Evolutionary conservation across 345 rosid species (phyloP), one percentile per base, ranked within the genome.

Genomic region (Eucalyptus marginata): DNA sequence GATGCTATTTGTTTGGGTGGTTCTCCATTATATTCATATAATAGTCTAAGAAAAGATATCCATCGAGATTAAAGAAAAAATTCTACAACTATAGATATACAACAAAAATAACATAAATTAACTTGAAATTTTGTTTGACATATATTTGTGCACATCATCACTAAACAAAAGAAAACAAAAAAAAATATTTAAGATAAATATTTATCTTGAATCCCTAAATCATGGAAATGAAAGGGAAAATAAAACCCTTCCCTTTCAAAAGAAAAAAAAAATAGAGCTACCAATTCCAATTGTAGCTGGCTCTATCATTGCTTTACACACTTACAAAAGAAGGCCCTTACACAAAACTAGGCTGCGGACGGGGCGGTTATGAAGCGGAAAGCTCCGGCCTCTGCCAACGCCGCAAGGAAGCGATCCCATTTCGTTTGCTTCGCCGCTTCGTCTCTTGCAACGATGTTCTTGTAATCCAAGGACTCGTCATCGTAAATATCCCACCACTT

Each of bases 401-500:
- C 93, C 29, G 90, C 91, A 85, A 90, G 29, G 62, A 91, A 46
- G 8, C 87, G 93, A 27, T 89, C 89, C 64, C 84, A 27, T 29
- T 31, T 89, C 66, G 31, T 56, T 3, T 31, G 40, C 85, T 59
- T 91, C 13, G 17, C 87, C 31, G 16, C 87, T 18, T 8, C 87
- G 4, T 59, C 66, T 10, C 31, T 27, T 6, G 66, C 66, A 5
- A 52, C 54, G 6, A 17, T 7, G 43, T 91, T 92, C 90, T 81
- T 89, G 89, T 89, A 91, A 50, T 93, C 93, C 91, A 94, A 10
- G 3, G 93, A 91, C 88, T 92, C 93, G 0, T 94, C 93, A 0
- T 90, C 87, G 56, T 90, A 94, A 8, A 93, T 89, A 8, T 94
- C 93, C 93, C 94, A 90, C 95, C 94, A 94, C 43, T 90, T 90